phyloP scores from a whole-genome alignment of 2,329 filamentous ascomycete genomes.

The Fusarium papillatum region DNA sequence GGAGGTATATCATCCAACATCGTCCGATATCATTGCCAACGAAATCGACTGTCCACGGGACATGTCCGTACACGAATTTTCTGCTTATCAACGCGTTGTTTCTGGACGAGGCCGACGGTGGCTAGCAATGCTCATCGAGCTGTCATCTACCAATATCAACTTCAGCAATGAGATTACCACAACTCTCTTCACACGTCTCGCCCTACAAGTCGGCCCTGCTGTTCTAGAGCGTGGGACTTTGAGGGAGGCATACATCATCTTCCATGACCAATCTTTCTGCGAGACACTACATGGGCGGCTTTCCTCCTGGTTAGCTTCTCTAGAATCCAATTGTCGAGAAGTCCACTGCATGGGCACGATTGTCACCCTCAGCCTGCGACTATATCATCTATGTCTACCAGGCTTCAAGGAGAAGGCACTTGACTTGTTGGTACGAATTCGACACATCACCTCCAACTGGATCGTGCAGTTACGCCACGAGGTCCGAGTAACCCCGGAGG shows the following conservation, averaged over 20 bases:
- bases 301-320: conserved; percentile 53
- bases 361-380: conserved; percentile 63
- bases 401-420: conserved; percentile 35
- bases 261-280: conserved; percentile 66
- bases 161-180: conserved; percentile 67
- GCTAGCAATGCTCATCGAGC: conserved; percentile 62
- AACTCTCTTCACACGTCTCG: conserved; percentile 64
- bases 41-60: conserved; percentile 61
- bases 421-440: conserved; percentile 55
- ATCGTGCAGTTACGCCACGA: conserved; percentile 60
- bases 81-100: conserved; percentile 62
- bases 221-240: conserved; percentile 45
- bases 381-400: conserved; percentile 33
- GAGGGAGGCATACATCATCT: conserved; percentile 62
- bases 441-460: conserved; percentile 64
- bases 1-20: conserved; percentile 57
- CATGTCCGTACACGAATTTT: conserved; percentile 65
- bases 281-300: conserved; percentile 61
- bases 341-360: conserved; percentile 69
- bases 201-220: conserved; percentile 67
- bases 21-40: conserved; percentile 66
- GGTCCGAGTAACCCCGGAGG: conserved; percentile 53
- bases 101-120: conserved; percentile 62
- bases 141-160: conserved; percentile 69
- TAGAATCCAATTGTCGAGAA: conserved; percentile 72